Evolutionary conservation across 305 asterid genomes (phyloP), one percentile per base, ranked within the genome.

Genomic region (Fraxinus velutina): DNA sequence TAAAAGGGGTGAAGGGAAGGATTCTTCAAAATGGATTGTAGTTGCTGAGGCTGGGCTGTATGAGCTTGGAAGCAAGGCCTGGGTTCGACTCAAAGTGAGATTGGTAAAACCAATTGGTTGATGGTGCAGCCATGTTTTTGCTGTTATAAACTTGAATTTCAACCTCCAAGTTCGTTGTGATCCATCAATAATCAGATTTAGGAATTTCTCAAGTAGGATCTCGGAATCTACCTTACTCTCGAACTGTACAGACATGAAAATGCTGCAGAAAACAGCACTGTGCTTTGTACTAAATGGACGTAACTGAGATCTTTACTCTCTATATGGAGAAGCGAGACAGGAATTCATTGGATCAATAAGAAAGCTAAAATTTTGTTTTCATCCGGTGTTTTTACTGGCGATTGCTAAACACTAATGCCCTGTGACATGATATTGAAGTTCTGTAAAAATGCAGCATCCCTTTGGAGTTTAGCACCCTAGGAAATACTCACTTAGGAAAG

Each of bases 201-300:
- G 76, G 62, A 39, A 78, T 57, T 57, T 57, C 29, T 57, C 62
- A 39, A 4, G 66, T 64, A 74, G 74, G 19, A 78, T 34, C 22
- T 78, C 8, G 32, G 76, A 64, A 24, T 78, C 68, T 17, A 0
- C 29, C 68, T 76, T 78, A 78, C 73, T 78, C 21, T 78, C 39
- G 81, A 57, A 73, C 55, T 62, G 75, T 64, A 78, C 57, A 47
- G 81, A 34, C 42, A 10, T 42, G 22, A 15, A 15, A 50, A 50
- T 50, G 62, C 19, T 50, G 7, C 7, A 15, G 62, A 50, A 47
- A 15, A 15, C 21, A 4, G 21, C 22, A 50, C 5, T 4, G 62
- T 50, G 62, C 62, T 50, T 50, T n/a, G 8, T 50, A 50, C 22
- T 50, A 15, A 34, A 78, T 64, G 81, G 75, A 21, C 13, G 22